A percentile compares a stretch with the other conserved stretches of the same genome.
These are phyloP conservation scores for Trypanosoma caninum DNA, from an alignment of 208 protist genomes.

Conservation along the genomic window DNA sequence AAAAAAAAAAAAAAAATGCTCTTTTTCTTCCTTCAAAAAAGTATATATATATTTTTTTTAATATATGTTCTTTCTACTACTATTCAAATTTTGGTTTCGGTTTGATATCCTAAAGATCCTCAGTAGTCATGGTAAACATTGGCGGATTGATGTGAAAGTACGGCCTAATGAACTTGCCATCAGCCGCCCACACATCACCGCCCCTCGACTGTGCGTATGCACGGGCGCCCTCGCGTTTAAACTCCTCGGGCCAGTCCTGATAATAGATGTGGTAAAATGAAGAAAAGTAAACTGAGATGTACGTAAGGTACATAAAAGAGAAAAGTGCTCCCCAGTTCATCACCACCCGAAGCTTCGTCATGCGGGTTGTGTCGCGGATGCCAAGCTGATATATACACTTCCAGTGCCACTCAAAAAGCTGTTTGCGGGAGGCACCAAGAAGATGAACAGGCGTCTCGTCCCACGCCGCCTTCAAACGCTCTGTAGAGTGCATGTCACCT, in stretches of 20 bases:
- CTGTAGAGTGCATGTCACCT: conserved; percentile 73
- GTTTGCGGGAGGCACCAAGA: conserved; percentile 56
- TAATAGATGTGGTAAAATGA: conserved; percentile 75
- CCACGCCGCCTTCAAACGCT: conserved; percentile 84
- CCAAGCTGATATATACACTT: conserved; percentile 76
- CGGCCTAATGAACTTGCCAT: conserved; percentile 84
- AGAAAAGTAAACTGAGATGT: conserved; percentile 69
- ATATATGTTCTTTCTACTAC: too few species aligned
- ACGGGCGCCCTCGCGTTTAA: conserved; percentile 73
- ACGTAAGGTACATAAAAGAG: conserved; percentile 68
- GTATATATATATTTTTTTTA: not conserved
- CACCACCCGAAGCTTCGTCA: conserved; percentile 69
- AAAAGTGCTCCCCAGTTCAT: conserved; percentile 67
- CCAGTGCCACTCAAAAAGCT: conserved; percentile 81
- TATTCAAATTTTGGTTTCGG: too few species aligned
- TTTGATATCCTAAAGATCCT: conserved; percentile 82
- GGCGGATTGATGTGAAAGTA: conserved; percentile 89
- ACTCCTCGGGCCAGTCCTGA: conserved; percentile 75
- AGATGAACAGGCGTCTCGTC: conserved; percentile 79
- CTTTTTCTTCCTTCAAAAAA: not conserved
- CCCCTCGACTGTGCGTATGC: conserved; percentile 73
- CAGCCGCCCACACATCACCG: conserved; percentile 75
- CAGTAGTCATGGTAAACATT: conserved; percentile 84
- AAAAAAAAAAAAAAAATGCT: too few species aligned
- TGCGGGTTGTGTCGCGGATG: conserved; percentile 56